These are phyloP conservation scores for Pichia gijzeniarum DNA, from an alignment of 805 yeast species.

Conservation along the genomic window DNA sequence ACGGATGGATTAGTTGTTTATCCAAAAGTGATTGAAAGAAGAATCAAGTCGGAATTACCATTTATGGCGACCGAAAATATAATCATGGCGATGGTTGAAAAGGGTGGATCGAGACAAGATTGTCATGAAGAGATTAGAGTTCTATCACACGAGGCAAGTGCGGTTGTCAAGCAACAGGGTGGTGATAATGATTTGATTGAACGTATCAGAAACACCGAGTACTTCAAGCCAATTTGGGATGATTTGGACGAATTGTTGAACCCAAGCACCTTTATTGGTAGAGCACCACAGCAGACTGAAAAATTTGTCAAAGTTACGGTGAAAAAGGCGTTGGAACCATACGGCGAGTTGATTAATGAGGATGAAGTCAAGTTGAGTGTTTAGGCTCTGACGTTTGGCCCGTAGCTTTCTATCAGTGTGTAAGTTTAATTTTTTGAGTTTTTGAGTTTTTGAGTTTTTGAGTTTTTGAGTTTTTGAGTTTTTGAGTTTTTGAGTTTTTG, in stretches of 20 bases:
- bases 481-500: too few species aligned
- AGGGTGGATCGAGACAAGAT: conserved; percentile 96
- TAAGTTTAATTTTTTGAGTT: too few species aligned
- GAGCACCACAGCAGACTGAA: conserved; percentile 97
- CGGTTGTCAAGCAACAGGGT: conserved; percentile 95
- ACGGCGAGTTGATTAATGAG: conserved; percentile 48
- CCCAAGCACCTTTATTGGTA: conserved; percentile 93
- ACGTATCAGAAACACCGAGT: conserved; percentile 67
- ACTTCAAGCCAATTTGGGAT: conserved; percentile 83
- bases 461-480: too few species aligned
- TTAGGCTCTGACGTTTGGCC: conserved; percentile 30
- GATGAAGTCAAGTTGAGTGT: conserved; percentile 78
- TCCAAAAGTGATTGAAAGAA: conserved; percentile 97
- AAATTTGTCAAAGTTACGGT: conserved; percentile 85
- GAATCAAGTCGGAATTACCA: conserved; percentile 90
- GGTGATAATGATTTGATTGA: conserved; percentile 97
- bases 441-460: too few species aligned
- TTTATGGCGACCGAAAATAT: conserved; percentile 99
- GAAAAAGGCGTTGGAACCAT: conserved; percentile 70
- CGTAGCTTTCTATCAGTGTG: too few species aligned
- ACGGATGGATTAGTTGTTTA: conserved; percentile 94
- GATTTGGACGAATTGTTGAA: conserved; percentile 78
- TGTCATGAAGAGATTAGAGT: conserved; percentile 98
- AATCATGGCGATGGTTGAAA: conserved; percentile 99
- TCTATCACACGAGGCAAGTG: conserved; percentile 93